Base-by-base conservation (phyloP, 2,329 filamentous ascomycete genomes). In the Microdochium nivale region DNA sequence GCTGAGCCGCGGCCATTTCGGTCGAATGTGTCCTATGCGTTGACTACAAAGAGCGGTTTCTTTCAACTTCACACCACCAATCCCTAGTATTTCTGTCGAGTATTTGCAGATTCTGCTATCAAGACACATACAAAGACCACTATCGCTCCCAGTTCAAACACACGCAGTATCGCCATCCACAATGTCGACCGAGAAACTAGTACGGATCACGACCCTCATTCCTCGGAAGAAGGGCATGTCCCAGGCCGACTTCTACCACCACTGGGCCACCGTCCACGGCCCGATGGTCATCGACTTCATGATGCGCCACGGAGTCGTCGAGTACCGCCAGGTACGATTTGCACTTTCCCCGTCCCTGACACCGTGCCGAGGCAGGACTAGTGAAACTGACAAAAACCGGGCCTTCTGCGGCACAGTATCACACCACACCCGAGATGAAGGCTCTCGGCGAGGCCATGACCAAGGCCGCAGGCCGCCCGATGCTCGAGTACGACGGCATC, bases 261-360 rank as follows among this genome's bases (percentile, higher is more conserved):
- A 59, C 44, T 58, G 55, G 58, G 54, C 53, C 2, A 49, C 57
- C 30, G 53, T 55, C 7, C 56, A 59, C 40, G 58, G 50, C 11
- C 56, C 58, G 0, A 33, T 57, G n/a, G 54, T 52, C 25, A 52
- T 51, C 25, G 58, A 59, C 30, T 58, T 56, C 49, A 58, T 59
- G 55, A 49, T 54, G 40, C 49, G 55, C 14, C 57, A 57, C 25
- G 52, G 52, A 32, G 53, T 58, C 3, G 21, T 55, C 11, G 52
- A 53, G 50, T 56, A 54, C 48, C 47, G 47, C 8, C 56, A 50
- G 48, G 48, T 50, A 23, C 30, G 48, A 23, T 16, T 16, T 3
- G 10, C 21, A 37, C 33, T 16, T 9, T 33, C 30, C 30, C 30
- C 30, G 30, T 9, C 8, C 8, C 30, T 33, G 8, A 33, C 14